Base-by-base conservation (phyloP, 108 stramenopile genomes). In the Chaetoceros tenuissimus region DNA sequence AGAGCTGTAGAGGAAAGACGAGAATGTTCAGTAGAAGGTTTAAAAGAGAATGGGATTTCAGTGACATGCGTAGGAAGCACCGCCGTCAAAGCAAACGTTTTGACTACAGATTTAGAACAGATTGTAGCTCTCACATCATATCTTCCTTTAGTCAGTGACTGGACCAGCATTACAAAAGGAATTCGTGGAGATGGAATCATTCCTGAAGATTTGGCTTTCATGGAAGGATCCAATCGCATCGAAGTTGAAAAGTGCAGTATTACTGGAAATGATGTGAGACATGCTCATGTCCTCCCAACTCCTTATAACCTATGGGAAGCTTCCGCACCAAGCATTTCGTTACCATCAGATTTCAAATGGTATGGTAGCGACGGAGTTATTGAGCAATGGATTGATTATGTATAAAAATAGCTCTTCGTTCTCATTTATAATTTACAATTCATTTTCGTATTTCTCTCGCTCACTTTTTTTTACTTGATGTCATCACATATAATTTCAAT, bases 251-350 rank as follows among this genome's bases (percentile, higher is more conserved):
- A 66, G n/a, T 83, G 82, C 45, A 30, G 26, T 16, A 20, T 24
- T 25, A 85, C 80, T 7, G 77, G 74, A 0, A 28, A 49, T 43
- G 55, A 71, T 24, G 74, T 87, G 10, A 58, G 85, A 20, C 85
- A 87, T 64, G 72, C 79, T 2, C 85, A 87, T 64, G 80, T 87
- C 17, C 59, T 87, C 19, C 85, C 85, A 10, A 87, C 85, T 1
- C 85, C 85, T 28, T 87, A 82, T 81, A 87, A 87, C 59, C 59
- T 87, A 31, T 55, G 61, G 47, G 82, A 87, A 67, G 80, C 78
- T 1, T 67, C 43, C 34, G 81, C 85, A 3, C 66, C 81, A 2
- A 78, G 77, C 13, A 79, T 75, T 46, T 57, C 29, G 0, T 51
- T 87, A 17, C 79, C 79, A 8, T 77, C 79, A 1, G 64, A 64